These are phyloP conservation scores for Rhexocercosporidium sp. DNA, from an alignment of 2,329 filamentous ascomycete genomes.

Conservation along the genomic window DNA sequence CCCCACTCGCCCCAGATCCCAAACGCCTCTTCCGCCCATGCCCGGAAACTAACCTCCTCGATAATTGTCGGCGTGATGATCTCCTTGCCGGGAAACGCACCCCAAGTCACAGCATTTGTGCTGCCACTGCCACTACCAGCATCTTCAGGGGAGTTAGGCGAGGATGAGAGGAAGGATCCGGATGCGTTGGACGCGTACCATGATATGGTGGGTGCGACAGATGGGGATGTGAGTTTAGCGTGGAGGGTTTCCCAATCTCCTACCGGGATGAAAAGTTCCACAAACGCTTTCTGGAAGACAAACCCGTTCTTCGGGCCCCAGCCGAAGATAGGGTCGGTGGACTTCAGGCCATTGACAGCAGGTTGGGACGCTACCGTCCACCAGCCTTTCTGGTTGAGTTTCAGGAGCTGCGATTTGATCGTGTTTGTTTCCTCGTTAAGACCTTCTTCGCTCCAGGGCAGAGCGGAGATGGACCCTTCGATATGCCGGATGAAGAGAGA, in stretches of 20 bases:
- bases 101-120: slow-evolving; percentile 97
- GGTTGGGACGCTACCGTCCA: slow-evolving; percentile 97
- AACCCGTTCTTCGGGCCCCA: slow-evolving; percentile 94
- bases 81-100: slow-evolving; percentile 92
- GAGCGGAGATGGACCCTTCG: slow-evolving; percentile 75
- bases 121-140: slow-evolving; percentile 53
- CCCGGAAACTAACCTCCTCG: slow-evolving; percentile 89
- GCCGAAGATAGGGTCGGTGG: slow-evolving; percentile 79
- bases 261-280: slow-evolving; percentile 88
- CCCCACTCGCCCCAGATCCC: slow-evolving; percentile 96
- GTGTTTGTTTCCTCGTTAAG: slow-evolving; percentile 82
- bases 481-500: slow-evolving; percentile 82
- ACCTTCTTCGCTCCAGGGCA: slow-evolving; percentile 94
- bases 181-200: slow-evolving; percentile 85
- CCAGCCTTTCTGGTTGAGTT: slow-evolving; percentile 82
- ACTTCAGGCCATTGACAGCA: slow-evolving; percentile 84
- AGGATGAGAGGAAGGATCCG: slow-evolving; percentile 78
- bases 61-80: slow-evolving; percentile 97
- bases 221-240: slow-evolving; percentile 61
- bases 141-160: slow-evolving; percentile 38
- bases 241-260: slow-evolving; percentile 73
- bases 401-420: slow-evolving; percentile 77
- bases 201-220: slow-evolving; percentile 70
- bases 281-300: slow-evolving; percentile 97
- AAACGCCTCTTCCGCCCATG: slow-evolving; percentile 96